These are phyloP conservation scores for Phytophthora pisi DNA, from an alignment of 352 stramenopile genomes.

Conservation along the genomic window DNA sequence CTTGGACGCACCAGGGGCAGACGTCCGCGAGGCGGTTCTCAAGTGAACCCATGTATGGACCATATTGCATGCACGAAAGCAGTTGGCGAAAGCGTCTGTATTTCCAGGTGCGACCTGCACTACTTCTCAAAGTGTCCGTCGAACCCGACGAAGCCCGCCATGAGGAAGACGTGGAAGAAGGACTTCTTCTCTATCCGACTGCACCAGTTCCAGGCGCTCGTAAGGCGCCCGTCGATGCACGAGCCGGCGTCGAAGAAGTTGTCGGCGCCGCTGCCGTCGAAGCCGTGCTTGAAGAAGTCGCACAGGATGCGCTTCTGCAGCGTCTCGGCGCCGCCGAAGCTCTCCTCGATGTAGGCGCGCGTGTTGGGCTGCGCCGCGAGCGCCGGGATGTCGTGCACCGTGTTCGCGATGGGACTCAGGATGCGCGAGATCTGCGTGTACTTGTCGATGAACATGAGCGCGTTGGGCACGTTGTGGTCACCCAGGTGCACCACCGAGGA, in stretches of 20 bases:
- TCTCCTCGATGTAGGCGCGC: slow-evolving; percentile 71
- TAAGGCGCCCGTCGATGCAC: slow-evolving; percentile 93
- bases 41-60: slow-evolving; percentile 11
- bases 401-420: slow-evolving; percentile 66
- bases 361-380: slow-evolving; percentile 53
- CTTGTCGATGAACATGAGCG: slow-evolving; percentile 96
- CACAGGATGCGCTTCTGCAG: slow-evolving; percentile 84
- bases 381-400: slow-evolving; percentile 51
- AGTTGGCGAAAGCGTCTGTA: slow-evolving; percentile 18
- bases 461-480: slow-evolving; percentile 96
- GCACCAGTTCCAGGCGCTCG: slow-evolving; percentile 94
- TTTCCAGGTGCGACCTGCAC: slow-evolving; percentile 19
- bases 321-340: slow-evolving; percentile 68
- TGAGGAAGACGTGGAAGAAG: slow-evolving; percentile 92
- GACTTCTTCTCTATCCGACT: slow-evolving; percentile 90
- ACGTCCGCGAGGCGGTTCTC: neutral
- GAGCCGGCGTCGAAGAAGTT: slow-evolving; percentile 82
- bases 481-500: slow-evolving; percentile 93
- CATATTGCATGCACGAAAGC: no score
- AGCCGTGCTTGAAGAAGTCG: slow-evolving; percentile 95
- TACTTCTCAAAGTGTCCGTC: slow-evolving; percentile 93
- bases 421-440: slow-evolving; percentile 91
- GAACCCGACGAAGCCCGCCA: slow-evolving; percentile 93
- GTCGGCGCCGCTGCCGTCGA: slow-evolving; percentile 92
- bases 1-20: no score